phyloP scores from a whole-genome alignment of 345 rosid genomes.

The Sisymbrium altissimum region DNA sequence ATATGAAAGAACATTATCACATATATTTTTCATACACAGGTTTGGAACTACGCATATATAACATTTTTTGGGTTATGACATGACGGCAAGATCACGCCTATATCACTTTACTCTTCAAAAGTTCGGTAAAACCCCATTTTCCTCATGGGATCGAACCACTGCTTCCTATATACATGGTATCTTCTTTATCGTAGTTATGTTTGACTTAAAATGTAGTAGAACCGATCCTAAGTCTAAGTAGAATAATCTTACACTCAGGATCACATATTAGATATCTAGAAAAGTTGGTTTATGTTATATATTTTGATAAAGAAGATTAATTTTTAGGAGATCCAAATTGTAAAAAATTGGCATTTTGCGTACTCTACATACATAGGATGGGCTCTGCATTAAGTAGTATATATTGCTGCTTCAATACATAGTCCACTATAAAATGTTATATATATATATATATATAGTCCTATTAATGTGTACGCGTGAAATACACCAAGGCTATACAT shows the following conservation, averaged over 20 bases:
- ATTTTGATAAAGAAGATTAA: not conserved
- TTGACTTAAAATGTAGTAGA: not conserved
- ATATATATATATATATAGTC: not conserved
- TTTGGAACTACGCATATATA: conserved; percentile 17
- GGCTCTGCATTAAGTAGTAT: not conserved
- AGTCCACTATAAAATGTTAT: not conserved
- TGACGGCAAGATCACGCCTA: conserved; percentile 29
- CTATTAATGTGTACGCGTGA: not conserved
- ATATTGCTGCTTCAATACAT: conserved; percentile 1
- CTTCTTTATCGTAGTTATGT: conserved; percentile 5
- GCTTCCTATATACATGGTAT: conserved; percentile 12
- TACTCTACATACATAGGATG: conserved; percentile 1
- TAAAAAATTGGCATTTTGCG: not conserved
- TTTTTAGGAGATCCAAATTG: not conserved
- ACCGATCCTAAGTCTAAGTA: not conserved
- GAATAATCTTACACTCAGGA: not conserved
- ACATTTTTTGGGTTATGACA: conserved; percentile 6
- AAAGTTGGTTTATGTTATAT: not conserved
- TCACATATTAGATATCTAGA: not conserved
- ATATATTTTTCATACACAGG: conserved; percentile 1
- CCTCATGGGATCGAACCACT: conserved; percentile 1
- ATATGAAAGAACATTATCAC: conserved; percentile 7
- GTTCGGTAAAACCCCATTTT: conserved; percentile 17
- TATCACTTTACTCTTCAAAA: conserved; percentile 2
- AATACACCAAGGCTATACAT: not conserved